phyloP scores from a whole-genome alignment of 805 yeast species.

The Cyberlindnera euphorbiiphila region DNA sequence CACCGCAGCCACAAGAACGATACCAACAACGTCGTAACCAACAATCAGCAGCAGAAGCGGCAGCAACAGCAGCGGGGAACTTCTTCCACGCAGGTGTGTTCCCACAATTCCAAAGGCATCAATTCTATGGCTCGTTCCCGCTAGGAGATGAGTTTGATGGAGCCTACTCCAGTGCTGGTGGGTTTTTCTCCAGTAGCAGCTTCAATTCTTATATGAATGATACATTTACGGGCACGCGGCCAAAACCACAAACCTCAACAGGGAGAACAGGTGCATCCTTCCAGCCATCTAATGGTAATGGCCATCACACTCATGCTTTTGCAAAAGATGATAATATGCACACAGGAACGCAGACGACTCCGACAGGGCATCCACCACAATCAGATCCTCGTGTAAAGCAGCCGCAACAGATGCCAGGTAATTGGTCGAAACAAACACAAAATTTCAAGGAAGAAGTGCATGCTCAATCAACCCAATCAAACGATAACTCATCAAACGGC shows the following conservation, averaged over 20 bases:
- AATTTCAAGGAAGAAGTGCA: neutral
- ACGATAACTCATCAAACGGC: too few relatives aligned
- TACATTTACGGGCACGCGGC: constrained; percentile 3
- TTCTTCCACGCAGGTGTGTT: too few relatives aligned
- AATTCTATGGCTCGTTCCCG: neutral
- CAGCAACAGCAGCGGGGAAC: too few relatives aligned
- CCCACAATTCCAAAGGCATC: neutral
- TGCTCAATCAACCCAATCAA: neutral
- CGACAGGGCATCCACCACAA: constrained; percentile 1
- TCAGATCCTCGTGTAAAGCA: too few relatives aligned
- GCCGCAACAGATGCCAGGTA: neutral
- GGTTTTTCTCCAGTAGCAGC: too few relatives aligned
- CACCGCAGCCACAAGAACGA: too few relatives aligned
- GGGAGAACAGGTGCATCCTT: neutral
- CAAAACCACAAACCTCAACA: constrained; percentile 4
- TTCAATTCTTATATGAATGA: neutral
- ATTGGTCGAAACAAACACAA: neutral
- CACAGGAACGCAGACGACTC: too few relatives aligned
- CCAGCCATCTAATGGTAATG: too few relatives aligned
- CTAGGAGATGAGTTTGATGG: constrained; percentile 1
- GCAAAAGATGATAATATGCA: too few relatives aligned
- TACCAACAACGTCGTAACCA: too few relatives aligned
- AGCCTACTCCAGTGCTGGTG: constrained; percentile 1
- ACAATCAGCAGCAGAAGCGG: too few relatives aligned
- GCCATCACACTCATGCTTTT: too few relatives aligned